phyloP scores from a whole-genome alignment of 441 rosid species.

The Aleurites moluccanus region DNA sequence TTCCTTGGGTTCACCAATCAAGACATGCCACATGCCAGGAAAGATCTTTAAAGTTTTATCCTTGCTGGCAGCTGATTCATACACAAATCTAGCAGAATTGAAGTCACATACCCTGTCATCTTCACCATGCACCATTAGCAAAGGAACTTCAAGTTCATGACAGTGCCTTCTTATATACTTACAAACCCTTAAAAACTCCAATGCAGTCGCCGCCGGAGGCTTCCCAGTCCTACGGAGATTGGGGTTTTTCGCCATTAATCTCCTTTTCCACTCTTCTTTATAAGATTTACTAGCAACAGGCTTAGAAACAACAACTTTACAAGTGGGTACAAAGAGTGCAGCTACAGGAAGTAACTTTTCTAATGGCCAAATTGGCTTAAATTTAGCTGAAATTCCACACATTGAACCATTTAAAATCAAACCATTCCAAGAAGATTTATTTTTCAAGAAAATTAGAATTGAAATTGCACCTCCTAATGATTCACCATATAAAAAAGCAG shows the following conservation, averaged over 20 bases:
- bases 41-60: constrained; percentile 33
- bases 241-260: constrained; percentile 23
- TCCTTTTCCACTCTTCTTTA: constrained; percentile 38
- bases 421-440: constrained; percentile 31
- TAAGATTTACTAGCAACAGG: constrained; percentile 25
- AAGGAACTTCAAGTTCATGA: constrained; percentile 27
- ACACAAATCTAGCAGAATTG: constrained; percentile 20
- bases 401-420: constrained; percentile 35
- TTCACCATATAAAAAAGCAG: constrained; percentile 37
- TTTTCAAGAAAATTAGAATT: constrained; percentile 21
- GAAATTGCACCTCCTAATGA: constrained; percentile 41
- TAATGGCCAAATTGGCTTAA: constrained; percentile 34
- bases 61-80: constrained; percentile 28
- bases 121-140: constrained; percentile 34
- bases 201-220: constrained; percentile 32
- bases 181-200: constrained; percentile 35
- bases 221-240: constrained; percentile 22
- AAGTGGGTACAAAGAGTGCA: constrained; percentile 26
- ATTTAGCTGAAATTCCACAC: constrained; percentile 38
- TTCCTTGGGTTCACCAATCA: constrained; percentile 30
- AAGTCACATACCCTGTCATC: constrained; percentile 31
- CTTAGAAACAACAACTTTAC: constrained; percentile 27
- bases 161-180: constrained; percentile 26
- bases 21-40: constrained; percentile 37
- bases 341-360: constrained; percentile 38